Percentiles rank a stretch among this genome's conserved stretches.
These are phyloP conservation scores for Peronospora destructor DNA, from an alignment of 352 stramenopile species.

Conservation along the genomic window DNA sequence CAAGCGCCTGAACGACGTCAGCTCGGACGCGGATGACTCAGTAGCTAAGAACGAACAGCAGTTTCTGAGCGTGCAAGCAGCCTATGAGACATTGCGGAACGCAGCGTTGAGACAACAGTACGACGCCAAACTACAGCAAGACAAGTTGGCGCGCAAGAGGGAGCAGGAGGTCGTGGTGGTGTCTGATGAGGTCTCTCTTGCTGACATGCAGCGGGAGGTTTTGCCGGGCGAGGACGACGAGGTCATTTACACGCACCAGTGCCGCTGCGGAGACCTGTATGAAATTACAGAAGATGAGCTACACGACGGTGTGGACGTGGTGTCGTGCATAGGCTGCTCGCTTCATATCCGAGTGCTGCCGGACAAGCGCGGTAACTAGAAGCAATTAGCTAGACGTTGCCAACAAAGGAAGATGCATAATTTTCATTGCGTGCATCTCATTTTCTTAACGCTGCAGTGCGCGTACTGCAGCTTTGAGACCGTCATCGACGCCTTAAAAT, in stretches of 20 bases:
- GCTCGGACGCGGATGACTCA: not conserved
- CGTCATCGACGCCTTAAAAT: slow-evolving; percentile 38
- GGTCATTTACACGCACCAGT: slow-evolving; percentile 51
- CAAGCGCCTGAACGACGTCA: slow-evolving; percentile 29
- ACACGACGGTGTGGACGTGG: slow-evolving; percentile 52
- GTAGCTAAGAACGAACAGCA: slow-evolving; percentile 15
- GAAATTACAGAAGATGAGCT: slow-evolving; percentile 61
- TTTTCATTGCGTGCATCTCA: slow-evolving; percentile 20
- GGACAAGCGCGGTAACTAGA: not conserved
- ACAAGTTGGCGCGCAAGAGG: slow-evolving; percentile 28
- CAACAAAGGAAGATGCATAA: slow-evolving; percentile 18
- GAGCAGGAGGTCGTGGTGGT: slow-evolving; percentile 49
- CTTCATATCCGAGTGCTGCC: slow-evolving; percentile 63
- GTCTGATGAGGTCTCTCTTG: slow-evolving; percentile 49
- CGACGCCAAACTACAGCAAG: slow-evolving; percentile 40
- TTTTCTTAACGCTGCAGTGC: slow-evolving; percentile 7
- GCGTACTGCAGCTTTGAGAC: not conserved
- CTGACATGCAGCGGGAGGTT: slow-evolving; percentile 40
- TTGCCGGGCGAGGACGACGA: slow-evolving; percentile 30
- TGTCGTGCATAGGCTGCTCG: slow-evolving; percentile 76
- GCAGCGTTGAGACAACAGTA: slow-evolving; percentile 39
- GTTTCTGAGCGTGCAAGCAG: slow-evolving; percentile 56
- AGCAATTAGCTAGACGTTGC: not conserved
- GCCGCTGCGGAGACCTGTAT: slow-evolving; percentile 69
- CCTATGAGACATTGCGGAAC: slow-evolving; percentile 62